Evolutionary conservation across 139 green algal species (phyloP), one percentile per base, ranked within the genome.

Genomic region (Coelastrella sp.): DNA sequence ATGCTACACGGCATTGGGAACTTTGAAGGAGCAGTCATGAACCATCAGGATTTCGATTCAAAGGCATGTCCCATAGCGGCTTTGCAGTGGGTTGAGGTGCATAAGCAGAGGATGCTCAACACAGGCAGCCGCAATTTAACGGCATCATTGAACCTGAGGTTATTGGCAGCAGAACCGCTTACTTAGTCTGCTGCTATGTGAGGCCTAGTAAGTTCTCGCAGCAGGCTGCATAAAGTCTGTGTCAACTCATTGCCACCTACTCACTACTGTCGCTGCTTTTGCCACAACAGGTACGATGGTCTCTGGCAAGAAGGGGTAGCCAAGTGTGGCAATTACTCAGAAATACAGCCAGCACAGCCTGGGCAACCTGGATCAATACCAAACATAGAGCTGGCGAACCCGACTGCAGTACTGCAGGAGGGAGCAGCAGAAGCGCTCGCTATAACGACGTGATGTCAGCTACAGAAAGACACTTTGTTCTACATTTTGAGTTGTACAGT

Each of bases 291-390:
- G 66, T 85, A 86, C 37, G 86, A 88, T 53, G 83, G 86, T 27
- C 34, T 87, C 6, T 91, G 87, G 86, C 57, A 62, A 3, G 51
- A 92, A 11, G 90, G 87, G 4, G 25, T 41, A 19, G 64, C 83
- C 32, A 90, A 90, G 75, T 89, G 81, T 45, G 90, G 90, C 4
- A 86, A 68, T 25, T 93, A 93, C 81, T 88, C 63, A 35, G 90
- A 93, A 83, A 84, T 93, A 7, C 82, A 92, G 51, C 82, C 90
- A 21, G 83, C 89, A 27, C 72, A 88, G 1, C 79, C 90, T 3
- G 87, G 87, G 17, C 90, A 87, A 7, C 75, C 85, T 15, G 90
- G 90, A 19, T 82, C 80, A 21, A 40, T 93, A 32, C 90, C 90
- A 8, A 84, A 83, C 27, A 64, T 86, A 6, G 90, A 93, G 73